phyloP scores from a whole-genome alignment of 805 yeast species.

The Sugiyamaella valdiviana region DNA sequence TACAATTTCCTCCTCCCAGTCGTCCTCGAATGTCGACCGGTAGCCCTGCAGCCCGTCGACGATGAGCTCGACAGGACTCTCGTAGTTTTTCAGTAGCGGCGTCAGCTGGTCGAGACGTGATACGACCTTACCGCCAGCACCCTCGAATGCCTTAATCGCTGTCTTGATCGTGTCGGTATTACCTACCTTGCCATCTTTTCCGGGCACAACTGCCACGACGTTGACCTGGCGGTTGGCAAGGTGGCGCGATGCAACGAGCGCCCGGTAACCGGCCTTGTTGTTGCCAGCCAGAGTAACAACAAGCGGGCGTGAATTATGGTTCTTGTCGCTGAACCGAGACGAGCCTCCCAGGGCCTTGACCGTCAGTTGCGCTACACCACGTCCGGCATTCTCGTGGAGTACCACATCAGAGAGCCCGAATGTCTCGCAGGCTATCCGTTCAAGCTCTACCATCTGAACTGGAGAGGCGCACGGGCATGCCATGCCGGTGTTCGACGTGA shows the following conservation, averaged over 20 bases:
- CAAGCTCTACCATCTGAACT: slow-evolving; percentile 71
- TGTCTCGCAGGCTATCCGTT: slow-evolving; percentile 49
- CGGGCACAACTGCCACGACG: slow-evolving; percentile 45
- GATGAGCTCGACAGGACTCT: slow-evolving; percentile 71
- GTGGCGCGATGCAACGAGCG: slow-evolving; percentile 74
- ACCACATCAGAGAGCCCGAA: slow-evolving; percentile 43
- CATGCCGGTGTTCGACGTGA: slow-evolving; percentile 15
- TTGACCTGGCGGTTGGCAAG: slow-evolving; percentile 67
- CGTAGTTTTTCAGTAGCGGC: slow-evolving; percentile 38
- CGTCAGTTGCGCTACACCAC: slow-evolving; percentile 55
- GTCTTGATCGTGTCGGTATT: slow-evolving; percentile 29
- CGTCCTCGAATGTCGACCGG: slow-evolving; percentile 60
- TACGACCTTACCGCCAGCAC: slow-evolving; percentile 62
- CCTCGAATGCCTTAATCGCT: slow-evolving; percentile 51
- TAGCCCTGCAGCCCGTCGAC: slow-evolving; percentile 83
- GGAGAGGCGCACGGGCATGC: slow-evolving; percentile 50
- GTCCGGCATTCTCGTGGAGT: slow-evolving; percentile 61
- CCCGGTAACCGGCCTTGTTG: slow-evolving; percentile 65
- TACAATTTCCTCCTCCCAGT: slow-evolving; percentile 34
- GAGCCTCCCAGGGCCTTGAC: slow-evolving; percentile 63
- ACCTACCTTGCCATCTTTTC: slow-evolving; percentile 25
- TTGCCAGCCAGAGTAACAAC: slow-evolving; percentile 60
- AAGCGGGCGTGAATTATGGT: slow-evolving; percentile 75
- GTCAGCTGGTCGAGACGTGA: slow-evolving; percentile 26
- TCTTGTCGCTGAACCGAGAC: slow-evolving; percentile 54